phyloP scores from a whole-genome alignment of 2,329 filamentous ascomycete species.

The Aureobasidium sp. region DNA sequence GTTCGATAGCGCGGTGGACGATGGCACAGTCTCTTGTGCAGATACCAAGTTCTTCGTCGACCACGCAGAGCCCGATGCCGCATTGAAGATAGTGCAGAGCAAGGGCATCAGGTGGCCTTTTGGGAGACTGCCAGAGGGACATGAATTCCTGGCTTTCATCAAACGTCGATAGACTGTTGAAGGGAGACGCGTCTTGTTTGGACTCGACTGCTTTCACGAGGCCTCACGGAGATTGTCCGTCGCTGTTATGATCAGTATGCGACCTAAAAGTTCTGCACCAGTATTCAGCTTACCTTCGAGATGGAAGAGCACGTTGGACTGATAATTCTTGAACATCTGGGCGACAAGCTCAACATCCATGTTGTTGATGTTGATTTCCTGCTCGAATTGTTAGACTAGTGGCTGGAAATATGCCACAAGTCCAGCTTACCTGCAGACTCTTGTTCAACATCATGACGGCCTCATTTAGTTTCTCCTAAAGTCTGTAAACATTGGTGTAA shows the following conservation, averaged over 20 bases:
- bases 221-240: slow-evolving; percentile 80
- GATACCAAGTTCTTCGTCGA: slow-evolving; percentile 3
- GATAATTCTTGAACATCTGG: slow-evolving; percentile 99
- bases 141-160: slow-evolving; percentile 2
- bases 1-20: not conserved
- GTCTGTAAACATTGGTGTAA: not conserved
- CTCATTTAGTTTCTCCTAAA: slow-evolving; percentile 95
- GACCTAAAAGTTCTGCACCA: slow-evolving; percentile 6
- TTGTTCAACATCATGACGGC: slow-evolving; percentile 89
- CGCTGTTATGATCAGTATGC: slow-evolving; percentile 43
- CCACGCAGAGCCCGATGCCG: not conserved
- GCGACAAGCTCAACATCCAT: slow-evolving; percentile 98
- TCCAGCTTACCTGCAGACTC: slow-evolving; percentile 62
- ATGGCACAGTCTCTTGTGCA: slow-evolving; percentile 7
- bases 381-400: not conserved
- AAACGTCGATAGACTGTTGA: not conserved
- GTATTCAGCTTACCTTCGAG: slow-evolving; percentile 65
- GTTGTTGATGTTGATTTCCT: slow-evolving; percentile 98
- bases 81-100: not conserved
- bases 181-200: not conserved
- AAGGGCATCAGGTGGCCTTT: not conserved
- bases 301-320: slow-evolving; percentile 95
- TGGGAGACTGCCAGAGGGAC: not conserved
- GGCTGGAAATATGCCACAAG: not conserved
- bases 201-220: slow-evolving; percentile 39